Evolutionary conservation across 352 stramenopile species (phyloP).

Genomic region (Globisporangium camurandrum): DNA sequence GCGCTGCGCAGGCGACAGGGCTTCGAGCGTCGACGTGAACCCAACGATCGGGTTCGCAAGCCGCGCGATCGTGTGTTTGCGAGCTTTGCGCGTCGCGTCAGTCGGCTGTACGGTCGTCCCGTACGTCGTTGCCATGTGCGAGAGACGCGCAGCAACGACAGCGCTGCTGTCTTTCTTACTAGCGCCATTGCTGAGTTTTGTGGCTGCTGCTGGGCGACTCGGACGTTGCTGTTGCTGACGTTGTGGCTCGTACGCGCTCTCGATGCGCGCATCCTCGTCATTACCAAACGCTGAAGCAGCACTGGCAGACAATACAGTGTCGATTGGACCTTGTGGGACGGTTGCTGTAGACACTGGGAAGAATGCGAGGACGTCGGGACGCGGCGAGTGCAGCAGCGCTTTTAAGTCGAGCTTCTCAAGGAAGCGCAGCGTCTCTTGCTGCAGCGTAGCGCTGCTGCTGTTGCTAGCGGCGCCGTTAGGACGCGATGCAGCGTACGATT

Average conservation of each 20-base stretch:
- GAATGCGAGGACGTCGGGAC: constrained; percentile 44
- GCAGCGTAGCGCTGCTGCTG: constrained; percentile 12
- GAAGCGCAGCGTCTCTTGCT: constrained; percentile 44
- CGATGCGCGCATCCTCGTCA: constrained; percentile 4
- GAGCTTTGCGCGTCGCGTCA: constrained; percentile 37
- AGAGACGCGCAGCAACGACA: constrained; percentile 20
- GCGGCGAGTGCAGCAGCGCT: constrained; percentile 44
- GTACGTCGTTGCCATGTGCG: constrained; percentile 59
- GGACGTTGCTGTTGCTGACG: background rate
- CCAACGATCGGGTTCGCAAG: constrained; percentile 67
- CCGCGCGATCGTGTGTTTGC: constrained; percentile 50
- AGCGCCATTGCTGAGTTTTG: background rate
- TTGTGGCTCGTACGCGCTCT: background rate
- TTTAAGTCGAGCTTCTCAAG: constrained; percentile 61
- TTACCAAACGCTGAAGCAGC: background rate
- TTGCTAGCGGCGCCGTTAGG: constrained; percentile 8
- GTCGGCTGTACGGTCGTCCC: constrained; percentile 35
- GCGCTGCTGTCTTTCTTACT: background rate
- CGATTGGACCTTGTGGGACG: too few species aligned
- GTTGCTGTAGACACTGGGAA: constrained; percentile 13
- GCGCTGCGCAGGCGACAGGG: constrained; percentile 43
- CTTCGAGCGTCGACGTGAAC: constrained; percentile 54
- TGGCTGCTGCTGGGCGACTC: background rate
- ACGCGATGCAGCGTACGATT: background rate
- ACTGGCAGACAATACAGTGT: too few species aligned